phyloP scores from a whole-genome alignment of 2,329 filamentous ascomycete species.

The Tolypocladium amazonense region DNA sequence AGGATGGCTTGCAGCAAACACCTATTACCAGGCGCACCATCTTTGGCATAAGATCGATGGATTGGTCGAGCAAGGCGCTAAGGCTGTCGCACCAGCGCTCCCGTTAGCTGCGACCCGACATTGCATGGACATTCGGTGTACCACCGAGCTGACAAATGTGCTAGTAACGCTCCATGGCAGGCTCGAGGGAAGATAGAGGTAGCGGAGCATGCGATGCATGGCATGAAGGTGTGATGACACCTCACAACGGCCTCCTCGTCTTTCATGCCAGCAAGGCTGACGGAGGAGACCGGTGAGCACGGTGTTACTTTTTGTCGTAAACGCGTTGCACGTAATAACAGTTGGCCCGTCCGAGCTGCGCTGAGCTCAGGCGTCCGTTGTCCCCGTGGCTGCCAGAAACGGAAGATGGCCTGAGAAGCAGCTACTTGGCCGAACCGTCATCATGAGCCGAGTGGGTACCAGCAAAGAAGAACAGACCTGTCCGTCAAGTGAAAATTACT shows the following conservation, averaged over 20 bases:
- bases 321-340: not conserved
- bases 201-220: not conserved
- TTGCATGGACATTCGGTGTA: not conserved
- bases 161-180: not conserved
- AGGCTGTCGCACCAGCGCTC: not conserved
- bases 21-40: not conserved
- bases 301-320: not conserved
- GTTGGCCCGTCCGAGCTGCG: not conserved
- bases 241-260: not conserved
- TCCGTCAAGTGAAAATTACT: not conserved
- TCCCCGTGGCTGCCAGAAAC: not conserved
- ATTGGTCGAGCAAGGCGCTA: not conserved
- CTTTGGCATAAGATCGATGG: not conserved
- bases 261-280: not conserved
- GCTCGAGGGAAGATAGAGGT: not conserved
- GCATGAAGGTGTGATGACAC: not conserved
- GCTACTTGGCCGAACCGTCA: not conserved
- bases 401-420: not conserved
- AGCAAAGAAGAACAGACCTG: not conserved
- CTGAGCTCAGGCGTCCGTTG: not conserved
- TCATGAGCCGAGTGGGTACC: not conserved
- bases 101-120: not conserved
- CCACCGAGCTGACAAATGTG: not conserved
- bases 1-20: slow-evolving; percentile 1
- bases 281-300: not conserved